Conservation (phyloP, 1,139 yeast species). For the Zygosaccharomyces sapae region DNA sequence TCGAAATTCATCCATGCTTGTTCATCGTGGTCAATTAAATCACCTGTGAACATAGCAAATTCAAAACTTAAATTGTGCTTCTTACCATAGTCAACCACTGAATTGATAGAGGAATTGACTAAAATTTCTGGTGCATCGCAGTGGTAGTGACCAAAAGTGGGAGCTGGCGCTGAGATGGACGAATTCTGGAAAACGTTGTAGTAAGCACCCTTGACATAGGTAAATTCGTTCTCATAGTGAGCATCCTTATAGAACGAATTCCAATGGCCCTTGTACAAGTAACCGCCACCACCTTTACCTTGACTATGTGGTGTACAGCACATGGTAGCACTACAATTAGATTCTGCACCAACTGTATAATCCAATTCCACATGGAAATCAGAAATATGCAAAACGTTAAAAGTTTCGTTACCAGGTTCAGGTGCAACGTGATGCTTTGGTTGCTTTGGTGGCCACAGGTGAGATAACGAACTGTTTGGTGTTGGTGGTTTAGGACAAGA, state of each 20-base stretch:
- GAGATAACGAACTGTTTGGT: slow-evolving; percentile 41
- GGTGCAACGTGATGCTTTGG: slow-evolving; percentile 38
- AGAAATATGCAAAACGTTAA: slow-evolving; percentile 62
- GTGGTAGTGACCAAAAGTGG: slow-evolving; percentile 54
- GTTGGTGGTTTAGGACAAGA: slow-evolving; percentile 45
- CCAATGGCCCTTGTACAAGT: slow-evolving; percentile 22
- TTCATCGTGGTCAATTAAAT: slow-evolving; percentile 60
- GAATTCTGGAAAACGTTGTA: slow-evolving; percentile 33
- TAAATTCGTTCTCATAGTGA: slow-evolving; percentile 40
- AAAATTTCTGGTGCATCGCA: slow-evolving; percentile 65
- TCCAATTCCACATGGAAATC: slow-evolving; percentile 62
- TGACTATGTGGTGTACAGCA: slow-evolving; percentile 34
- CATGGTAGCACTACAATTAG: slow-evolving; percentile 48
- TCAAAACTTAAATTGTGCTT: slow-evolving; percentile 43
- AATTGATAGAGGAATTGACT: slow-evolving; percentile 51
- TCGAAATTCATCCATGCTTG: slow-evolving; percentile 44
- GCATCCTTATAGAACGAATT: slow-evolving; percentile 38
- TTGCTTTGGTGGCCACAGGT: slow-evolving; percentile 44
- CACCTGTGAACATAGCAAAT: slow-evolving; percentile 67
- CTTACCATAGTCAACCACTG: slow-evolving; percentile 40
- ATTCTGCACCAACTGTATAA: slow-evolving; percentile 57
- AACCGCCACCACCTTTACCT: slow-evolving; percentile 24
- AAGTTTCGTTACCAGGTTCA: slow-evolving; percentile 38
- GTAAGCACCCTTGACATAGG: slow-evolving; percentile 38
- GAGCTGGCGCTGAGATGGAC: slow-evolving; percentile 49